Percentiles rank a stretch among this genome's conserved stretches.
phyloP scores from a whole-genome alignment of 2,329 filamentous ascomycete species.

The Aspergillus fischeri region DNA sequence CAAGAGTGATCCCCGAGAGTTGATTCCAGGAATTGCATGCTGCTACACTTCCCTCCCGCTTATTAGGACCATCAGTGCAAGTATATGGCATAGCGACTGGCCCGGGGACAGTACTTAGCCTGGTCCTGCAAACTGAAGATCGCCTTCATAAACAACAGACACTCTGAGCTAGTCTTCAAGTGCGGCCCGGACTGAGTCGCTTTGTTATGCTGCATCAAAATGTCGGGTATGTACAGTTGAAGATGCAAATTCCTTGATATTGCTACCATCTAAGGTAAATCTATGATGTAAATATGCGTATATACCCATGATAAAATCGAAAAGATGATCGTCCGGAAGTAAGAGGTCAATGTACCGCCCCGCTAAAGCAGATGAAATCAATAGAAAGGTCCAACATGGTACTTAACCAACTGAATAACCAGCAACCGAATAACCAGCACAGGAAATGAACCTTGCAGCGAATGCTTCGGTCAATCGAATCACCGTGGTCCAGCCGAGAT shows the following conservation, averaged over 20 bases:
- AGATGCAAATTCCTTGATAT: not conserved
- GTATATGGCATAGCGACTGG: too few species aligned
- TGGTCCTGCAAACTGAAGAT: not conserved
- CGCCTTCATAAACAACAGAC: not conserved
- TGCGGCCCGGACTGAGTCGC: too few species aligned
- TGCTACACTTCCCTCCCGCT: too few species aligned
- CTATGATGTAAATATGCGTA: not conserved
- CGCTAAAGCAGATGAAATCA: not conserved
- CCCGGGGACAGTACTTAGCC: too few species aligned
- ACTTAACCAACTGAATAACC: not conserved
- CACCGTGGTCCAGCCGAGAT: not conserved
- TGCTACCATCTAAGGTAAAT: not conserved
- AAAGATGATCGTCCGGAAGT: not conserved
- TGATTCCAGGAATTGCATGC: too few species aligned
- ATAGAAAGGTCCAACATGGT: not conserved
- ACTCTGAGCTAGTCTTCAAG: not conserved
- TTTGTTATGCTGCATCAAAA: not conserved
- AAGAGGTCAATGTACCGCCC: not conserved
- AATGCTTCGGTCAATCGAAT: not conserved
- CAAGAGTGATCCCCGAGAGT: not conserved
- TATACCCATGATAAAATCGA: not conserved
- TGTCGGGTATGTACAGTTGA: not conserved
- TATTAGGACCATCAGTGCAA: too few species aligned
- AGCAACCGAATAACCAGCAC: not conserved
- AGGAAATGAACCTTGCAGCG: not conserved